phyloP scores from a whole-genome alignment of 805 yeast genomes.

The Hanseniaspora lindneri region DNA sequence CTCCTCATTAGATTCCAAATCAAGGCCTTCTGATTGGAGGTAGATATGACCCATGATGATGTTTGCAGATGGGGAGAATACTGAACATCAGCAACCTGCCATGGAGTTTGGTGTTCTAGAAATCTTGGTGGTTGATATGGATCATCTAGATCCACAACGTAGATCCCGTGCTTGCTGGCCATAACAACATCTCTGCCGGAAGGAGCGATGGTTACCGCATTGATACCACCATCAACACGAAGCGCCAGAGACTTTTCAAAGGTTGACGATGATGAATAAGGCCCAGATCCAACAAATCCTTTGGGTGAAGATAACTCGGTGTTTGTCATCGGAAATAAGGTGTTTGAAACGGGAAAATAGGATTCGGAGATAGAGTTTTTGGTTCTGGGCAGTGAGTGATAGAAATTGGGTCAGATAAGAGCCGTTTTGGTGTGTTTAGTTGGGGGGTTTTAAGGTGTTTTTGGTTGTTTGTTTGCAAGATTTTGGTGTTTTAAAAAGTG shows the following conservation, averaged over 20 bases:
- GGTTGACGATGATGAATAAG: conserved; percentile 39
- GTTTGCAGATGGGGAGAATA: conserved; percentile 88
- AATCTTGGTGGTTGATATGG: conserved; percentile 92
- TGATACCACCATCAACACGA: conserved; percentile 81
- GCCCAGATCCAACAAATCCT: conserved; percentile 22
- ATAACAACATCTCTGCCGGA: conserved; percentile 86
- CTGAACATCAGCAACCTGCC: conserved; percentile 98
- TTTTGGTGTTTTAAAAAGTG: not conserved
- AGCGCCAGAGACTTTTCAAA: conserved; percentile 73
- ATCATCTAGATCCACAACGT: conserved; percentile 85
- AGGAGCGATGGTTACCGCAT: conserved; percentile 82
- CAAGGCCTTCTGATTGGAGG: conserved; percentile 89
- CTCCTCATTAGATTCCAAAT: conserved; percentile 77
- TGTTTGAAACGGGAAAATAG: too few species aligned
- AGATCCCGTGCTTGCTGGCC: conserved; percentile 71
- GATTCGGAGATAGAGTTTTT: too few species aligned
- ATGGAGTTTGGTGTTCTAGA: conserved; percentile 81
- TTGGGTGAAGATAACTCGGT: too few species aligned
- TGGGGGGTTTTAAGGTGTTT: not conserved
- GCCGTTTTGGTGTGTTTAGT: too few species aligned
- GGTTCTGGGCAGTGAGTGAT: too few species aligned
- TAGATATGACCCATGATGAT: conserved; percentile 84
- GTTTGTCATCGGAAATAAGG: too few species aligned
- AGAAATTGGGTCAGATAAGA: too few species aligned
- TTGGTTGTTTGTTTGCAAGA: not conserved